Evolutionary conservation across 2,329 filamentous ascomycete genomes (phyloP).

Genomic region (Aureobasidium sp.): DNA sequence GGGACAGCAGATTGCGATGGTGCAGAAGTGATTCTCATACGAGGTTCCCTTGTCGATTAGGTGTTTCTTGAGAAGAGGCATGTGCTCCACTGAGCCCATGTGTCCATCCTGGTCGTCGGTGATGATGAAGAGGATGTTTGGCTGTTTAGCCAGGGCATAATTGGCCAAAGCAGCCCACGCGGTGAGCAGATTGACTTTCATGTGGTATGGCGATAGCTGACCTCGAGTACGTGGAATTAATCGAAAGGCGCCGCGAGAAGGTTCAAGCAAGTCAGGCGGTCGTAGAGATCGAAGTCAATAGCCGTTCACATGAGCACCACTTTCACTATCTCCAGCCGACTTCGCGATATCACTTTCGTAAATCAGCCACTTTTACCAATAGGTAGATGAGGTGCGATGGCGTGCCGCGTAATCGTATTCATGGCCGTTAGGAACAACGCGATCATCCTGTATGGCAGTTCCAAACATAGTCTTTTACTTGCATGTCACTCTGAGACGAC

Average conservation of each 20-base stretch:
- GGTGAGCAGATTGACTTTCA: not conserved
- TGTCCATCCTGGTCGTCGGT: slow-evolving; percentile 62
- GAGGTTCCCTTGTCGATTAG: slow-evolving; percentile 52
- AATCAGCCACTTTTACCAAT: not conserved
- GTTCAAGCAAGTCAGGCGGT: not conserved
- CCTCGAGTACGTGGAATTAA: not conserved
- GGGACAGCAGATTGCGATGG: slow-evolving; percentile 59
- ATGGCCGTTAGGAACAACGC: not conserved
- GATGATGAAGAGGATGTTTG: slow-evolving; percentile 60
- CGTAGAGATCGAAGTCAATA: not conserved
- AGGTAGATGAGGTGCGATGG: slow-evolving; percentile 8
- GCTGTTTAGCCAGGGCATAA: slow-evolving; percentile 9
- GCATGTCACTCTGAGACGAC: not conserved
- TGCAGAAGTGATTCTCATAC: slow-evolving; percentile 57
- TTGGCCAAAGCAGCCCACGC: not conserved
- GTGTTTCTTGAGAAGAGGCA: slow-evolving; percentile 51
- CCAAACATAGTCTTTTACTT: not conserved
- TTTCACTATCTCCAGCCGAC: not conserved
- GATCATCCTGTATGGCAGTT: not conserved
- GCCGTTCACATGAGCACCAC: not conserved
- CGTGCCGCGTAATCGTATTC: not conserved
- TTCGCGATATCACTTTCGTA: not conserved
- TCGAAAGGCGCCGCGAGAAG: not conserved
- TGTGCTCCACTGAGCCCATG: slow-evolving; percentile 55
- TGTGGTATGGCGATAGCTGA: not conserved